Evolutionary conservation across 441 rosid species (phyloP), one percentile per base, ranked within the genome.

Genomic region (Gossypium gossypioides): DNA sequence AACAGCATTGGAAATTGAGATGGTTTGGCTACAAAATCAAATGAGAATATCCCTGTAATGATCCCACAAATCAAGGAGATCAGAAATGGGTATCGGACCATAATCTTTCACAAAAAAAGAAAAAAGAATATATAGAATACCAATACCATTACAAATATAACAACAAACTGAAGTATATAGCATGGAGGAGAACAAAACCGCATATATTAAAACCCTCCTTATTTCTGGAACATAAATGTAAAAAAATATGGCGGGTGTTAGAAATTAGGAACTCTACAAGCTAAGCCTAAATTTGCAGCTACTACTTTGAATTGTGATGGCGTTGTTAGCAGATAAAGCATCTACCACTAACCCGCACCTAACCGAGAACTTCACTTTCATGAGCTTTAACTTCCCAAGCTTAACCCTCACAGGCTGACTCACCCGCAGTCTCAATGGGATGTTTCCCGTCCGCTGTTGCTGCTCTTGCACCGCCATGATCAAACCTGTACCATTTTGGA

Each of bases 391-490:
- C 71, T 78, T 83, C 67, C 98, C 98, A 0, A 94, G 82, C 78
- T 89, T 90, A 5, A 91, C 15, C 81, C 96, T 84, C 70, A 94
- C 98, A 10, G 97, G 96, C 81, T 91, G 98, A 37, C 75, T 81
- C 0, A 88, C 98, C 64, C 86, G 87, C 29, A 94, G 79, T 44
- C 83, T 77, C 82, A 94, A 78, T 6, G 93, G 93, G 63, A 94
- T 74, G 27, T 63, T 72, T 32, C 96, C 97, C 0, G 84, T 89
- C 61, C 21, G 55, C 69, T 37, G 81, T 62, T 71, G 86, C 75
- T 88, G 85, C 48, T 84, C 76, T 65, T 74, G 81, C 62, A 91
- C 8, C 15, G 79, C 22, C 19, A 24, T 69, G 25, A 80, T 4
- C 80, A 94, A 72, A 22, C 40, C 81, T 0, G 69, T 77, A 4